Base-by-base conservation (phyloP, 768 basidiomycete species). In the Tricholoma hemisulphureum region DNA sequence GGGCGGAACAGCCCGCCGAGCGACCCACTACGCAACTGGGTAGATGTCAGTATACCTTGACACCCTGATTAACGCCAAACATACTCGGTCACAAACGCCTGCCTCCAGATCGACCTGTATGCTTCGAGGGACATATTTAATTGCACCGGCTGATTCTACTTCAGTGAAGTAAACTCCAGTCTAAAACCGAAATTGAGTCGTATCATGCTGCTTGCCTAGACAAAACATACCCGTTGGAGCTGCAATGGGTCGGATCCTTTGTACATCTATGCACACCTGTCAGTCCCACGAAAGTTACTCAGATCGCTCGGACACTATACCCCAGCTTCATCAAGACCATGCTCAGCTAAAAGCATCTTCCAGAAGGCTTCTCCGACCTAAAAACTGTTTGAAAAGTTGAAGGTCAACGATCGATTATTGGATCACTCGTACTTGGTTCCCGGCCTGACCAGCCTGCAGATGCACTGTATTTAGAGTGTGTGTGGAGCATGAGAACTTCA, bases 91-190 rank as follows among this genome's bases (percentile, higher is more conserved):
- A 68, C 88, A 86, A 9, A 97, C 95, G 9, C 91, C 91, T 7
- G 86, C 77, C 71, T 98, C 95, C 41, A 98, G 77, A 78, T 98
- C 95, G 62, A 97, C 75, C 69, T 94, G 93, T 4, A 97, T 83
- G 58, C 90, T 91, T 32, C 95, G 83, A 10, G 95, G 95, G 6
- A 98, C 91, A 63, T 91, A 95, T 74, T 92, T 93, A 56, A 81
- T 75, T 11, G 71, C 69, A 2, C 74, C 74, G 18, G 74, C 76
- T 6, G 72, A 70, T 1, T 84, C 79, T 10, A 93, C 77, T 69
- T 92, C 89, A 10, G 80, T 82, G 68, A 95, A 94, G 73, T 93
- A 95, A 6, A 93, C 90, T 21, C 85, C 86, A 58, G 86, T 85
- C 91, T 92, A 56, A n/a, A 9, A 35, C 2, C 37, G 9, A 32